Conservation (phyloP, 2,329 filamentous ascomycete genomes). For the Aureobasidium subglaciale region DNA sequence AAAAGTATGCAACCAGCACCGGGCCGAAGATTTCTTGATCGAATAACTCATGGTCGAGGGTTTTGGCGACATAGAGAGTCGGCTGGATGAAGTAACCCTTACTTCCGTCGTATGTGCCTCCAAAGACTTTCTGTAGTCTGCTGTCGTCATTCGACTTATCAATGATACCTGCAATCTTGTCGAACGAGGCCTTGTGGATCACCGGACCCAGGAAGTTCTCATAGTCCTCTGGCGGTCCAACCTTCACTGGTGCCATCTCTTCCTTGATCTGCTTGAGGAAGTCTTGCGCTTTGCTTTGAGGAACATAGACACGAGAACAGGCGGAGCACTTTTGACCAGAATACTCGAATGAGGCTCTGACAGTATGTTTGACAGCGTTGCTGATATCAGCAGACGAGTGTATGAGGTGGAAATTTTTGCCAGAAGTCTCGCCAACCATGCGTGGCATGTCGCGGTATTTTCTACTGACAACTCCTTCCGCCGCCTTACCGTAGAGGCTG, state of each 20-base stretch:
- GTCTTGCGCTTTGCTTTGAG: constrained; percentile 31
- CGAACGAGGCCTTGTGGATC: constrained; percentile 42
- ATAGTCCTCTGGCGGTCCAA: constrained; percentile 30
- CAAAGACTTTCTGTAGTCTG: constrained; percentile 38
- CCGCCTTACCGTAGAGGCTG: constrained; percentile 28
- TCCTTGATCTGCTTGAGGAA: constrained; percentile 23
- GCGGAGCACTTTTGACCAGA: constrained; percentile 49
- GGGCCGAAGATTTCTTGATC: constrained; percentile 45
- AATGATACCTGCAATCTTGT: constrained; percentile 40
- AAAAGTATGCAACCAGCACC: constrained; percentile 42
- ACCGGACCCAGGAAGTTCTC: constrained; percentile 43
- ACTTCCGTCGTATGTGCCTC: constrained; percentile 37
- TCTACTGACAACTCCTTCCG: constrained; percentile 24
- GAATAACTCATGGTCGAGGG: constrained; percentile 39
- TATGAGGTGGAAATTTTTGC: constrained; percentile 49
- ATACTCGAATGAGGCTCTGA: constrained; percentile 45
- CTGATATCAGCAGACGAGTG: constrained; percentile 41
- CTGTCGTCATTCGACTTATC: constrained; percentile 39
- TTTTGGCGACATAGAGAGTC: constrained; percentile 39
- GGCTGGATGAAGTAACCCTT: constrained; percentile 34
- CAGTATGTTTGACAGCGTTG: constrained; percentile 42
- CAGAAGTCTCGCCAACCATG: constrained; percentile 46
- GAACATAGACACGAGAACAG: constrained; percentile 35
- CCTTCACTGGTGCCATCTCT: constrained; percentile 23
- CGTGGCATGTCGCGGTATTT: constrained; percentile 36